phyloP scores from a whole-genome alignment of 306 rosid genomes.

The Hylodesmum podocarpum region DNA sequence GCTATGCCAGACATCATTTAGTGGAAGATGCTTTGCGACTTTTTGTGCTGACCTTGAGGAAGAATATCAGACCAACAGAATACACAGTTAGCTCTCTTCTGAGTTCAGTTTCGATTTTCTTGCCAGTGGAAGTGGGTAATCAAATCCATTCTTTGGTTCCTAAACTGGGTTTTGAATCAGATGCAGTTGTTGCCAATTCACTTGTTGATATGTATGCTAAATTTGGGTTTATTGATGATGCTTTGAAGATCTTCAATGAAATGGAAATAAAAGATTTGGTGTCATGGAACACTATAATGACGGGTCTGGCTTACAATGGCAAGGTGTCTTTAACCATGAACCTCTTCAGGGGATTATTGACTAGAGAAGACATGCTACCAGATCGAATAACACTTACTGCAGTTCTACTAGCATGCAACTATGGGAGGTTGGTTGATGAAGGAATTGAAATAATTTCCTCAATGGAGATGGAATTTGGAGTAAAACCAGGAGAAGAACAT shows the following conservation, averaged over 20 bases:
- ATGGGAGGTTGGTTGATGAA: constrained; percentile 61
- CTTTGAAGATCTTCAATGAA: constrained; percentile 54
- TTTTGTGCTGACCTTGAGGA: constrained; percentile 59
- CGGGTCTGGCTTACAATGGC: constrained; percentile 66
- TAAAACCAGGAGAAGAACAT: constrained; percentile 59
- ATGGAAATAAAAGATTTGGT: constrained; percentile 61
- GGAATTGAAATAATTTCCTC: constrained; percentile 57
- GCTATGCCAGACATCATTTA: constrained; percentile 58
- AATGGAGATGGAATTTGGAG: constrained; percentile 65
- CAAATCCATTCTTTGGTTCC: constrained; percentile 73
- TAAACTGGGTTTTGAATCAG: constrained; percentile 66
- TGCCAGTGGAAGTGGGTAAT: constrained; percentile 53
- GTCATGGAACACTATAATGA: constrained; percentile 77
- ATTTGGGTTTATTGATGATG: constrained; percentile 57
- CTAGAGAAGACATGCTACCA: constrained; percentile 42
- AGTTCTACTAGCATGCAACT: constrained; percentile 69
- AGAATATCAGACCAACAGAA: constrained; percentile 71
- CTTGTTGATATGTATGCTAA: constrained; percentile 72
- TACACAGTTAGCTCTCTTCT: constrained; percentile 67
- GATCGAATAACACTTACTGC: constrained; percentile 70
- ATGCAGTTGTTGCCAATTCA: constrained; percentile 63
- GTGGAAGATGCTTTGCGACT: constrained; percentile 53
- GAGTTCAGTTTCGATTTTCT: constrained; percentile 53
- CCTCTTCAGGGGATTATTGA: constrained; percentile 45
- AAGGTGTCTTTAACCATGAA: constrained; percentile 45